A percentile compares a stretch with the other conserved stretches of the same genome.
Conservation (phyloP, 768 basidiomycete species). For the Suillus paluster region DNA sequence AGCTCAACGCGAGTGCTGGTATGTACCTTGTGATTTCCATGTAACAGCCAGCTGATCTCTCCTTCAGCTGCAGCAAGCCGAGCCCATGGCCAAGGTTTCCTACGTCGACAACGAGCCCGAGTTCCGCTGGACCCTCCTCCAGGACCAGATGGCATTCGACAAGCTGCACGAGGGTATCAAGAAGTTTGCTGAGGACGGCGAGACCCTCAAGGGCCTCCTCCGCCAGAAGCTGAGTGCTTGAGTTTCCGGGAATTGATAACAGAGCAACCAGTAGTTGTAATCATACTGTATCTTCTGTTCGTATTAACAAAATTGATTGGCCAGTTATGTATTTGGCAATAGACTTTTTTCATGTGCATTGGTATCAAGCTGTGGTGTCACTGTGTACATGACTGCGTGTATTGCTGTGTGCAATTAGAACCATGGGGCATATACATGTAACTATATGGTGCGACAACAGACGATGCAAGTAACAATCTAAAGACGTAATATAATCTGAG, state of each 20-base stretch:
- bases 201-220: constrained; percentile 83
- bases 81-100: constrained; percentile 76
- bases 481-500: constrained; percentile 1
- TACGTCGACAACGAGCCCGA: constrained; percentile 93
- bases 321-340: constrained; percentile 1
- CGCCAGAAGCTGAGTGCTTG: constrained; percentile 58
- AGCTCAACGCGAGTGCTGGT: constrained; percentile 69
- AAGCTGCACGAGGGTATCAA: constrained; percentile 98
- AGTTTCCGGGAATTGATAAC: background rate
- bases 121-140: constrained; percentile 93
- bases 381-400: background rate
- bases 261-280: background rate
- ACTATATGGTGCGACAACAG: constrained; percentile 1
- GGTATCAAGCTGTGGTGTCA: background rate
- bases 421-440: constrained; percentile 2
- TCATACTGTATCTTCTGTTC: background rate
- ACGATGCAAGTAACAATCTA: background rate
- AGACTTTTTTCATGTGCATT: background rate
- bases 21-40: background rate
- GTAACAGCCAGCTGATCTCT: background rate
- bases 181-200: constrained; percentile 97
- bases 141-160: constrained; percentile 98
- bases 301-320: background rate
- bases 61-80: constrained; percentile 53
- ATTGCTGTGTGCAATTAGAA: constrained; percentile 4